These are phyloP conservation scores for Waltiozyma sp. DNA, from an alignment of 1,139 yeast species.

Conservation along the genomic window DNA sequence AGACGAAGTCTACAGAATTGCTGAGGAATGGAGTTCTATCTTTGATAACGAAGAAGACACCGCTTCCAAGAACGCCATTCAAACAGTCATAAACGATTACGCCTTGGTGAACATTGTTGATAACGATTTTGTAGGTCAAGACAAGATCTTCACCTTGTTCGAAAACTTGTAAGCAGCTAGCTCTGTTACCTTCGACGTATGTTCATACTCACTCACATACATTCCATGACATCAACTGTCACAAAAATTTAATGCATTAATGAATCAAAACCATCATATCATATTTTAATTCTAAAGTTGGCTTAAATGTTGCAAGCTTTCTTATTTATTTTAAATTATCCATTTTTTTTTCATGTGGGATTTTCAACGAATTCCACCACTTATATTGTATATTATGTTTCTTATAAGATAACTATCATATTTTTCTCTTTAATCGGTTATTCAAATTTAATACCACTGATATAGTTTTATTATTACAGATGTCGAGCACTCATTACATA, in stretches of 20 bases:
- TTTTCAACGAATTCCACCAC: background rate
- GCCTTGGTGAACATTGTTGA: slow-evolving; percentile 83
- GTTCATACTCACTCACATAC: too few relatives aligned
- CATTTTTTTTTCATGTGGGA: background rate
- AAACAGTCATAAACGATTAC: slow-evolving; percentile 44
- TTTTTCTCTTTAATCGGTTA: background rate
- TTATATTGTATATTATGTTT: background rate
- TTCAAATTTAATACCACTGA: background rate
- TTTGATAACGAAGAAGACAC: slow-evolving; percentile 27
- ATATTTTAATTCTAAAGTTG: background rate
- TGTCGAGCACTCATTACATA: too few relatives aligned
- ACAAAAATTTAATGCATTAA: slow-evolving; percentile 2
- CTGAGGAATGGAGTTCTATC: slow-evolving; percentile 69
- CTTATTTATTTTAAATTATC: background rate
- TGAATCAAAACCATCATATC: background rate
- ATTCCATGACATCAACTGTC: slow-evolving; percentile 6
- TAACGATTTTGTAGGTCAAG: slow-evolving; percentile 54
- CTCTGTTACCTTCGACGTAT: too few relatives aligned
- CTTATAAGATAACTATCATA: background rate
- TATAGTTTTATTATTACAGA: too few relatives aligned
- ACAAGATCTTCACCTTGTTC: slow-evolving; percentile 35
- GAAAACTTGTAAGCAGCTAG: slow-evolving; percentile 10
- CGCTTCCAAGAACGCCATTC: slow-evolving; percentile 31
- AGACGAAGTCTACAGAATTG: slow-evolving; percentile 81
- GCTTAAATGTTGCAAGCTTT: background rate